Base-by-base conservation (phyloP, 768 basidiomycete species). In the Suillus spraguei region DNA sequence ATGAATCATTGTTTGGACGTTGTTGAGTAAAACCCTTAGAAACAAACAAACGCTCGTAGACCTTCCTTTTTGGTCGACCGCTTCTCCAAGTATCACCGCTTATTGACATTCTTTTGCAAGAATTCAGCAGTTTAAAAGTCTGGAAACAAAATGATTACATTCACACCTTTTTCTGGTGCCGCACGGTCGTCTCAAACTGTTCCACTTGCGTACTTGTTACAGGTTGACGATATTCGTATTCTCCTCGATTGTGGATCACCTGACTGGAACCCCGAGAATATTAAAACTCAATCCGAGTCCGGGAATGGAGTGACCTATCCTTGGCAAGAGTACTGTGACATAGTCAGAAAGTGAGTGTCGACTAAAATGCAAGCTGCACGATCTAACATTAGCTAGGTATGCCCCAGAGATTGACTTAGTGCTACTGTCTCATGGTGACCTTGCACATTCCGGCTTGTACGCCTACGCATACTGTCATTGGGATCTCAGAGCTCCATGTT, bases 211-310 rank as follows among this genome's bases (percentile, higher is more conserved):
- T 97, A 97, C 74, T 81, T 99, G 38, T 86, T 99, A 24, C 92
- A 98, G 70, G 85, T 99, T 61, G 97, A 99, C 81, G 95, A 96
- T 76, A 89, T 97, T 24, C 84, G 87, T 63, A 93, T 99, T 68
- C 85, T 99, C 22, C 84, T 99, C 63, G 97, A 99, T 78, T 94
- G 97, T 73, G 97, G 97, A 14, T 92, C 94, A 7, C 92, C 90
- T 2, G 92, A 95, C 78, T 91, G 90, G 89, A 80, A 82, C 28
- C 91, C 88, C 39, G 91, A 92, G 67, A 41, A 42, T 41, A 58
- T 58, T 16, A 17, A 73, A 75, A 38, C 28, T 67, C 58, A 62
- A 11, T 17, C 54, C 6, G 77, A 75, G 61, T 53, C 69, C 46
- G 75, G 81, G 59, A 68, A 71, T 54, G 42, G 65, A 14, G 71